Conservation (phyloP, 2,329 filamentous ascomycete species). For the Diaporthe sp. region DNA sequence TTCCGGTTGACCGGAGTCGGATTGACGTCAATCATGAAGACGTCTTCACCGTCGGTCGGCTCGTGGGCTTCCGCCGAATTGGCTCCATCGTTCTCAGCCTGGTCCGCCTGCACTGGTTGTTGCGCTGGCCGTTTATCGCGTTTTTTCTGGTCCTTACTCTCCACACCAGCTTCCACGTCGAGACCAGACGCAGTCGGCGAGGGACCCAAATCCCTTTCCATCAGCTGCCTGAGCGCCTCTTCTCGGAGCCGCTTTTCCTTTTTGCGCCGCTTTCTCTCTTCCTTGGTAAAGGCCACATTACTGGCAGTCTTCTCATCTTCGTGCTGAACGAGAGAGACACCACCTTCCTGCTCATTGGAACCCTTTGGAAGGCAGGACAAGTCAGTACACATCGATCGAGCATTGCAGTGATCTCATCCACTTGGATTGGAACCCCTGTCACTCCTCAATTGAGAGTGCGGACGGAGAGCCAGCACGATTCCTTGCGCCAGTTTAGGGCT, state of each 20-base stretch:
- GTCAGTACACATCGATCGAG: constrained; percentile 20
- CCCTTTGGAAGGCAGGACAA: constrained; percentile 18
- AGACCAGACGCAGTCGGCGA: not conserved
- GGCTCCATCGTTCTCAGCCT: constrained; percentile 27
- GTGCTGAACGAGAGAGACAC: constrained; percentile 22
- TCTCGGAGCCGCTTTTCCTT: constrained; percentile 27
- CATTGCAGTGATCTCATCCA: constrained; percentile 12
- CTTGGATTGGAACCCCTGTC: constrained; percentile 5
- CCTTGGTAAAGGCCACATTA: not conserved
- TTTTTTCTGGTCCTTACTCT: constrained; percentile 33
- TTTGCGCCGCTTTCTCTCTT: constrained; percentile 28
- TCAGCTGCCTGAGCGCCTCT: constrained; percentile 24
- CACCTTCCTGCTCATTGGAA: constrained; percentile 28
- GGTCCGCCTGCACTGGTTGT: constrained; percentile 33
- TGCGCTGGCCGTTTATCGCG: constrained; percentile 27
- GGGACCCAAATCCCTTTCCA: not conserved
- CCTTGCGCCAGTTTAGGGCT: constrained; percentile 33
- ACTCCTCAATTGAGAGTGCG: not conserved
- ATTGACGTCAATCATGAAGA: constrained; percentile 42
- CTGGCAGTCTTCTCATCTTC: not conserved
- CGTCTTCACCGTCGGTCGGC: constrained; percentile 11
- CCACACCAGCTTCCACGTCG: not conserved
- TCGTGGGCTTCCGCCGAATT: constrained; percentile 11
- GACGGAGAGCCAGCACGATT: constrained; percentile 31
- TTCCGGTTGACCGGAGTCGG: constrained; percentile 37